A percentile compares a stretch with the other conserved stretches of the same genome.
These are phyloP conservation scores for Murraya paniculata DNA, from an alignment of 345 rosid species.

Conservation along the genomic window DNA sequence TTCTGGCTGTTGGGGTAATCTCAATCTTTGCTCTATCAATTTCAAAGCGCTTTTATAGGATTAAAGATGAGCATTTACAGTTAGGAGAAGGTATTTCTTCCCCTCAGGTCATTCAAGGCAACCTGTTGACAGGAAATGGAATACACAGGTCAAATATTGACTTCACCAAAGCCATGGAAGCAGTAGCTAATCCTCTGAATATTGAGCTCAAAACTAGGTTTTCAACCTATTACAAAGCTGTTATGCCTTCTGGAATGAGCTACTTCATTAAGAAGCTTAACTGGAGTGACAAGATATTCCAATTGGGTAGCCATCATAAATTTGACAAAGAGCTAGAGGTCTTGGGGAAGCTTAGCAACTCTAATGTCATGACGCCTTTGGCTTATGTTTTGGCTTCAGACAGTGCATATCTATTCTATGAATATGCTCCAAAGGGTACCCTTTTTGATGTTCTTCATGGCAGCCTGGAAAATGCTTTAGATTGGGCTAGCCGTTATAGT, in stretches of 20 bases:
- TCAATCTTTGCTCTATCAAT: constrained; percentile 23
- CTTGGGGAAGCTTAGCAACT: constrained; percentile 72
- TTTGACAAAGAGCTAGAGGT: constrained; percentile 63
- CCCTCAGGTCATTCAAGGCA: constrained; percentile 53
- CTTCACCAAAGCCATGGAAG: constrained; percentile 67
- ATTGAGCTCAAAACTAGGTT: constrained; percentile 52
- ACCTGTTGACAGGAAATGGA: constrained; percentile 58
- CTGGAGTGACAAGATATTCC: constrained; percentile 78
- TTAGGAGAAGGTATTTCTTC: constrained; percentile 32
- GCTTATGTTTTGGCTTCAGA: constrained; percentile 67
- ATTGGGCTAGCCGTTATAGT: constrained; percentile 87
- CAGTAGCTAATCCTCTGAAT: constrained; percentile 46
- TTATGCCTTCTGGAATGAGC: constrained; percentile 69
- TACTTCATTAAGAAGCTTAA: constrained; percentile 76
- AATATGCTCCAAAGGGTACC: constrained; percentile 53
- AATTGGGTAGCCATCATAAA: constrained; percentile 53
- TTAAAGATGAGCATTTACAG: constrained; percentile 37
- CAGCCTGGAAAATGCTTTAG: constrained; percentile 41
- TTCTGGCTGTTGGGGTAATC: constrained; percentile 30
- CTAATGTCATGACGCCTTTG: constrained; percentile 81
- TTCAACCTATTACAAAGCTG: constrained; percentile 69
- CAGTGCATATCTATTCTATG: constrained; percentile 73
- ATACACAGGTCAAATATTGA: constrained; percentile 61
- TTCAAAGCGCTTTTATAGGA: constrained; percentile 45
- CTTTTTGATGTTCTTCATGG: constrained; percentile 63